A percentile compares a stretch with the other conserved stretches of the same genome.
Conservation (phyloP, 1,139 yeast genomes). For the Arxiozyma heterogenica region DNA sequence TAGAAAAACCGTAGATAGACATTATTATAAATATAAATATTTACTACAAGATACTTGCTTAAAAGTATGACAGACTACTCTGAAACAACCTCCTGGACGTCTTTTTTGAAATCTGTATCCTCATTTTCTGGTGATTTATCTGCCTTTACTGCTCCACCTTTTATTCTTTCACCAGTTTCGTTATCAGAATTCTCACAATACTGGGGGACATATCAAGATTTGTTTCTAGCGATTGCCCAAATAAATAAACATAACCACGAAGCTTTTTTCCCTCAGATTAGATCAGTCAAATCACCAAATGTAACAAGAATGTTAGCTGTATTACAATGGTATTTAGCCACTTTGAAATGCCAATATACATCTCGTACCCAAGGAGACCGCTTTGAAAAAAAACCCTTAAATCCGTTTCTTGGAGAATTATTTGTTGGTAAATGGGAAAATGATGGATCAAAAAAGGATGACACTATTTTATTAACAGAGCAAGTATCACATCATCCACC, state of each 20-base stretch:
- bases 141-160: slow-evolving; percentile 93
- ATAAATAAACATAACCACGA: slow-evolving; percentile 31
- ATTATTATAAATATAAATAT: too few relatives aligned
- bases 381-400: slow-evolving; percentile 52
- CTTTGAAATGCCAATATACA: slow-evolving; percentile 85
- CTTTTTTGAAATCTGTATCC: slow-evolving; percentile 83
- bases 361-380: slow-evolving; percentile 84
- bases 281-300: slow-evolving; percentile 32
- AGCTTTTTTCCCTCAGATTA: slow-evolving; percentile 27
- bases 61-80: slow-evolving; percentile 23
- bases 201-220: slow-evolving; percentile 84
- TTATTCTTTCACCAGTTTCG: slow-evolving; percentile 84
- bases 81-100: slow-evolving; percentile 41
- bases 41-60: not conserved
- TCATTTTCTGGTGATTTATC: slow-evolving; percentile 94
- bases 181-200: slow-evolving; percentile 52
- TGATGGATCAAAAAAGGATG: slow-evolving; percentile 44
- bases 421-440: slow-evolving; percentile 82
- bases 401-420: slow-evolving; percentile 88
- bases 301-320: slow-evolving; percentile 59
- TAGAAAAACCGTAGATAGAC: too few relatives aligned
- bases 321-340: slow-evolving; percentile 80
- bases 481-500: slow-evolving; percentile 98
- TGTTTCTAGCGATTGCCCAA: slow-evolving; percentile 60
- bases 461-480: slow-evolving; percentile 69